Evolutionary conservation across 768 basidiomycete genomes (phyloP), one percentile per base, ranked within the genome.

Genomic region (Phylloporus sp.): DNA sequence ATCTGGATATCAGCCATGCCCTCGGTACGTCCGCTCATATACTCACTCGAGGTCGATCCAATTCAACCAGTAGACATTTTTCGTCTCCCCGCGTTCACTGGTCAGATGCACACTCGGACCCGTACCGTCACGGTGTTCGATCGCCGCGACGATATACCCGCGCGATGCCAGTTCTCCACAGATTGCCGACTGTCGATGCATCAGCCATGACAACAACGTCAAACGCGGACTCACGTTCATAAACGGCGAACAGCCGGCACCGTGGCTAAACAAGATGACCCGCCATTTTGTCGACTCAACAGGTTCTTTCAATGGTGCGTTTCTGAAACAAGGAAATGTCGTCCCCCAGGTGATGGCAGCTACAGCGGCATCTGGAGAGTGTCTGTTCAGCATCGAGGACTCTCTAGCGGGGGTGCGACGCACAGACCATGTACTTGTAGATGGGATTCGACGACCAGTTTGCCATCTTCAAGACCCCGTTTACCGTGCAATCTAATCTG

Each of bases 111-210:
- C 62, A 8, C 54, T 56, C 22, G 76, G 76, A 8, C 69, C 70
- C 2, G 71, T 71, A 1, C 74, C 76, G 44, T 79, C 76, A 20
- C 69, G 64, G 44, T 77, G 76, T 46, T 78, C 76, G 20, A 78
- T 49, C 3, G 69, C 69, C 10, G 67, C 65, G 3, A 77, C 75
- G 28, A 78, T 58, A 48, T 71, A 75, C 0, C 78, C 76, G 14
- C 68, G 55, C 5, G 68, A 69, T 0, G 75, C 74, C 44, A 77
- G 56, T 41, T 71, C 70, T 0, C 73, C 69, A 42, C 72, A 76
- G 53, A 72, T 63, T 21, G 73, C 67, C 10, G 57, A 62, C 60
- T 58, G 32, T 18, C 29, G 9, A 7, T n/a, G n/a, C 29, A 18
- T 39, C 4, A 23, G 22, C 7, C 18, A 22, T 11, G 9, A 7